Percentiles rank a stretch among this genome's conserved stretches.
phyloP scores from a whole-genome alignment of 2,329 filamentous ascomycete species.

The Pseudovirgaria hyperparasitica region DNA sequence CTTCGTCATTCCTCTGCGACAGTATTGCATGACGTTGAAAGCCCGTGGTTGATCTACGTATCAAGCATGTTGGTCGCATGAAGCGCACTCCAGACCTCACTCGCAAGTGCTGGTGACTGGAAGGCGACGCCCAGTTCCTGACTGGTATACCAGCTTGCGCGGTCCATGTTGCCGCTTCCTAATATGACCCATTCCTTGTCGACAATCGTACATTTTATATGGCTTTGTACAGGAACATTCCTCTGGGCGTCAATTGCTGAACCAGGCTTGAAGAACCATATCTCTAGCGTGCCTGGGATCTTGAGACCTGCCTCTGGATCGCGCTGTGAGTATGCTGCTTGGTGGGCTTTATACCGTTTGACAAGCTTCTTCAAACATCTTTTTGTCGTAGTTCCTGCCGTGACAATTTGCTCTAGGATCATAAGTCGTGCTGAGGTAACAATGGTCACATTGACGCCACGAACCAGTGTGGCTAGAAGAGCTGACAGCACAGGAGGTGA shows the following conservation, averaged over 20 bases:
- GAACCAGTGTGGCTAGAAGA: conserved; percentile 45
- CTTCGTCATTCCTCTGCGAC: no score
- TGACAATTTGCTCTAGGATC: conserved; percentile 69
- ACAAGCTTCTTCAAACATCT: conserved; percentile 49
- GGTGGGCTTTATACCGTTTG: conserved; percentile 35
- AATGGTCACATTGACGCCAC: conserved; percentile 56
- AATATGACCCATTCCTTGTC: conserved; percentile 56
- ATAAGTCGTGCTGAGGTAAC: conserved; percentile 59
- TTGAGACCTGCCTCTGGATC: conserved; percentile 15
- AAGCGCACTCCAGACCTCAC: no score
- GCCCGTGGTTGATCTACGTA: no score
- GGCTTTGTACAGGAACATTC: conserved; percentile 62
- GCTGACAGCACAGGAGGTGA: conserved; percentile 49
- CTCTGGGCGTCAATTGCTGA: no score
- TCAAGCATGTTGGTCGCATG: conserved; percentile 9
- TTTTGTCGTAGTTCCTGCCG: conserved; percentile 60
- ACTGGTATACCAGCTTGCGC: conserved; percentile 76
- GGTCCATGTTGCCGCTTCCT: conserved; percentile 74
- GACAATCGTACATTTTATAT: conserved; percentile 66
- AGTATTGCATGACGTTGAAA: no score
- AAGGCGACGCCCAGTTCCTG: conserved; percentile 64
- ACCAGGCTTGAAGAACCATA: conserved; percentile 44
- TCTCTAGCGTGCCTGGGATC: conserved; percentile 36
- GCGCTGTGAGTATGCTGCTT: conserved; percentile 10
- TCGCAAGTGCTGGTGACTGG: no score